phyloP scores from a whole-genome alignment of 306 rosid species.

The Rubus idaeus region DNA sequence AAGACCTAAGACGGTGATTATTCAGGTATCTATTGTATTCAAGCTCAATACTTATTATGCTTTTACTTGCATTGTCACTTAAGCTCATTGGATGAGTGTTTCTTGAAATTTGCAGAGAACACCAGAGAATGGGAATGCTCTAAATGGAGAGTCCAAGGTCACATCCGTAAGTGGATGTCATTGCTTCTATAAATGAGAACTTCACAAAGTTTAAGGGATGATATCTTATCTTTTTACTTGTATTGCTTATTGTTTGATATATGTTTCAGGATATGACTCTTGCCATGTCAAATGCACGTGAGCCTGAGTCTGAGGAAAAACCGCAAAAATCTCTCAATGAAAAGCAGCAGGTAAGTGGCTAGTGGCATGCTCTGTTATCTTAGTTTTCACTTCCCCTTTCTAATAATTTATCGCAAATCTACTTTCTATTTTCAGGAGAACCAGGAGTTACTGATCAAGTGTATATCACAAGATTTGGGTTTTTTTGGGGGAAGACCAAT shows the following conservation, averaged over 20 bases:
- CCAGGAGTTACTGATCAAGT: slow-evolving; percentile 85
- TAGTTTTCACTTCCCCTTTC: slow-evolving; percentile 17
- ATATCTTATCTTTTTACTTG: slow-evolving; percentile 14
- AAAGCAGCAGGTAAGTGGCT: slow-evolving; percentile 85
- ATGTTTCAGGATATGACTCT: slow-evolving; percentile 73
- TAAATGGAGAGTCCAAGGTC: slow-evolving; percentile 70
- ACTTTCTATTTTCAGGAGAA: slow-evolving; percentile 73
- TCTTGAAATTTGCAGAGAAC: slow-evolving; percentile 75
- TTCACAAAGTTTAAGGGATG: not conserved
- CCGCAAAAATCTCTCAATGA: slow-evolving; percentile 98
- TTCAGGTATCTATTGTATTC: slow-evolving; percentile 62
- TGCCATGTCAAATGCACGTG: slow-evolving; percentile 75
- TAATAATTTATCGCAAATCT: slow-evolving; percentile 25
- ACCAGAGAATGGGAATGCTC: slow-evolving; percentile 83
- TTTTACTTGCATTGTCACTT: not conserved
- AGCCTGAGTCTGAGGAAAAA: slow-evolving; percentile 96
- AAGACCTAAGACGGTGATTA: slow-evolving; percentile 75
- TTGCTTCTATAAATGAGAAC: slow-evolving; percentile 20
- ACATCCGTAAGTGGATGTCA: slow-evolving; percentile 49
- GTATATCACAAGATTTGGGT: slow-evolving; percentile 95
- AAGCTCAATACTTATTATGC: not conserved
- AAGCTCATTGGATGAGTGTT: slow-evolving; percentile 19
- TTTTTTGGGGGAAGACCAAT: slow-evolving; percentile 90
- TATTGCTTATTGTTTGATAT: slow-evolving; percentile 20
- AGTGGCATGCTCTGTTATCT: slow-evolving; percentile 21